A percentile compares a stretch with the other conserved stretches of the same genome.
phyloP scores from a whole-genome alignment of 371 early-diverging fungal genomes.

The Zancudomyces culisetae region DNA sequence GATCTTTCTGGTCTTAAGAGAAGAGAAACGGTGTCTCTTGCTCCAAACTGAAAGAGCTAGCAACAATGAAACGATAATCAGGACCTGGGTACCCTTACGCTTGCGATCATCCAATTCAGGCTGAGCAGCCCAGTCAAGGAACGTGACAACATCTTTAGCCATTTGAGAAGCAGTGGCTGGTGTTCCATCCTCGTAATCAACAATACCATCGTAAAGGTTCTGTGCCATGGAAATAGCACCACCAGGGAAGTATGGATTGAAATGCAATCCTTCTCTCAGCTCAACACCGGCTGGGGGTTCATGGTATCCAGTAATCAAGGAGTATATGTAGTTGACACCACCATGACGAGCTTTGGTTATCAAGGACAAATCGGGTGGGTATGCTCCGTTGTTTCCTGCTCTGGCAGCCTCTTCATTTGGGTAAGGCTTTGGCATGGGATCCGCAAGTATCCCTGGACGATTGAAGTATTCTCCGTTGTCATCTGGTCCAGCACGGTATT shows the following conservation, averaged over 20 bases:
- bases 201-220: conserved; percentile 77
- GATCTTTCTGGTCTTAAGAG: conserved; percentile 64
- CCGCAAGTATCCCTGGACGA: conserved; percentile 91
- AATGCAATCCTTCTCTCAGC: conserved; percentile 87
- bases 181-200: conserved; percentile 96
- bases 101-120: conserved; percentile 95
- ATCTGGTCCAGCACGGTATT: conserved; percentile 87
- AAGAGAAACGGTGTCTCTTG: conserved; percentile 62
- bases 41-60: conserved; percentile 44
- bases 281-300: conserved; percentile 92
- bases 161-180: conserved; percentile 93
- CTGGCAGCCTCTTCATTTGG: conserved; percentile 94
- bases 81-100: conserved; percentile 83
- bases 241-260: conserved; percentile 98
- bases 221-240: conserved; percentile 97
- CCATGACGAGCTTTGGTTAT: conserved; percentile 92
- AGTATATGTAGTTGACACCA: conserved; percentile 85
- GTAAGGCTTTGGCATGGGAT: conserved; percentile 84
- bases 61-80: conserved; percentile 34
- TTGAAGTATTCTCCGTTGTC: conserved; percentile 83
- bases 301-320: conserved; percentile 85
- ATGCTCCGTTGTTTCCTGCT: conserved; percentile 89
- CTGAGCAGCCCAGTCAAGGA: conserved; percentile 88
- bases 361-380: conserved; percentile 89
- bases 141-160: conserved; percentile 90